Base-by-base conservation (phyloP, 106 monocot species). In the Posidonia australis region DNA sequence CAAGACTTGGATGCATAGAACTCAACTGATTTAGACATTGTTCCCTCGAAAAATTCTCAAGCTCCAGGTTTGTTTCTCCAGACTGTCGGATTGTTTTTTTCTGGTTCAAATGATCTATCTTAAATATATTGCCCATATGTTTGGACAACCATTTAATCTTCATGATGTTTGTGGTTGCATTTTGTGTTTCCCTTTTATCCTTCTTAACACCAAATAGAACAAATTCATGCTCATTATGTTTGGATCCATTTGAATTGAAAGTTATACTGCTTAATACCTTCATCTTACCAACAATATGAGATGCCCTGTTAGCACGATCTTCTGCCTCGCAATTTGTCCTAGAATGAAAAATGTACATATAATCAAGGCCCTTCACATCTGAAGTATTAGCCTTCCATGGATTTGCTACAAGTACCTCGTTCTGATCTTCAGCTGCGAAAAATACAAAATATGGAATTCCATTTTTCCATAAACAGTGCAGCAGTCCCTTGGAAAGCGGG, bases 261-360 rank as follows among this genome's bases (percentile, higher is more conserved):
- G 78, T 17, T 24, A 85, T 32, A 69, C 81, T 79, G 58, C 75
- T 86, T 16, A 79, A 75, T 22, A 89, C 88, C 73, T 81, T 79
- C 93, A 93, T 93, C 72, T 77, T 81, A 43, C 81, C 93, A 53
- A 86, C 70, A 51, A 75, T 53, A 29, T 72, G 58, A 23, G 49
- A 64, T 31, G 52, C 14, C 28, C 55, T 65, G 36, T 29, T 70
- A 17, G 29, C 9, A 9, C 21, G 9, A 14, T 26, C 62, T 30
- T 44, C 57, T n/a, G 74, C 68, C 30, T 51, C 51, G 21, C 7
- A 58, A 16, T 41, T 78, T 51, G 28, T 36, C 59, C 52, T 52
- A 13, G 66, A 69, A 73, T 80, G 66, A 67, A 93, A 89, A 23
- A 72, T 57, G 48, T 93, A 93, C 20, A 86, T 64, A 60, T 60